phyloP scores from a whole-genome alignment of 2,329 filamentous ascomycete genomes.

The Talaromyces sp. region DNA sequence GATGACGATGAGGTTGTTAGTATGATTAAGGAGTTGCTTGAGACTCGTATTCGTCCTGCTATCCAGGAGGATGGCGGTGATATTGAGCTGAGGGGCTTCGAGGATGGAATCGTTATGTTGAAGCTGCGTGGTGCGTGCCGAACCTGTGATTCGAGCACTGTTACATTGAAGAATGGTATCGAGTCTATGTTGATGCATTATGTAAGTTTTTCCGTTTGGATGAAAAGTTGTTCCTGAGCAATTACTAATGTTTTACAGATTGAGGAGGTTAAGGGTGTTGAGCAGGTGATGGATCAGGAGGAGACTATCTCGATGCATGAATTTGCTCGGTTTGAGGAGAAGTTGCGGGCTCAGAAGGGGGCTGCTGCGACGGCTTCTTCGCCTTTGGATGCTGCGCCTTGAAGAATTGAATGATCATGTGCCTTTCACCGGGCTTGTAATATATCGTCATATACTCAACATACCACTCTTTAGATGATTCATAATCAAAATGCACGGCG shows the following conservation, averaged over 20 bases:
- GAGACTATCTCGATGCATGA: slow-evolving; percentile 85
- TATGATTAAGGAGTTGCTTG: slow-evolving; percentile 98
- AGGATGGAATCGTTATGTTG: slow-evolving; percentile 78
- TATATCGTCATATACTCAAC: slow-evolving; percentile 4
- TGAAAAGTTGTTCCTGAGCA: not conserved
- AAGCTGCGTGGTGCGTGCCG: slow-evolving; percentile 92
- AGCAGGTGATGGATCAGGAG: slow-evolving; percentile 87
- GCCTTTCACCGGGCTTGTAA: slow-evolving; percentile 4
- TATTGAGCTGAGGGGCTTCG: slow-evolving; percentile 91
- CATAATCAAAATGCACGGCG: not conserved
- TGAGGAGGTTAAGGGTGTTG: slow-evolving; percentile 90
- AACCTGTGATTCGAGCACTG: slow-evolving; percentile 95
- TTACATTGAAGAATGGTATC: slow-evolving; percentile 95
- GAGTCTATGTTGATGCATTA: slow-evolving; percentile 99
- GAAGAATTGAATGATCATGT: slow-evolving; percentile 10
- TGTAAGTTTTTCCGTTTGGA: slow-evolving; percentile 56
- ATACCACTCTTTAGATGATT: slow-evolving; percentile 1
- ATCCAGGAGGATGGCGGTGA: slow-evolving; percentile 98
- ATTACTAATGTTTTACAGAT: slow-evolving; percentile 60
- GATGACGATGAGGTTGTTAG: slow-evolving; percentile 91
- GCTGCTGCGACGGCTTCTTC: slow-evolving; percentile 55
- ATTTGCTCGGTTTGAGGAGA: slow-evolving; percentile 95
- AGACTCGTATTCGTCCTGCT: slow-evolving; percentile 90
- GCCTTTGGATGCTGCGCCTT: slow-evolving; percentile 54
- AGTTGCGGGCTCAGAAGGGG: slow-evolving; percentile 63